Conservation (phyloP, 495 filamentous ascomycete genomes). For the Penicillium macrosclerotiorum region DNA sequence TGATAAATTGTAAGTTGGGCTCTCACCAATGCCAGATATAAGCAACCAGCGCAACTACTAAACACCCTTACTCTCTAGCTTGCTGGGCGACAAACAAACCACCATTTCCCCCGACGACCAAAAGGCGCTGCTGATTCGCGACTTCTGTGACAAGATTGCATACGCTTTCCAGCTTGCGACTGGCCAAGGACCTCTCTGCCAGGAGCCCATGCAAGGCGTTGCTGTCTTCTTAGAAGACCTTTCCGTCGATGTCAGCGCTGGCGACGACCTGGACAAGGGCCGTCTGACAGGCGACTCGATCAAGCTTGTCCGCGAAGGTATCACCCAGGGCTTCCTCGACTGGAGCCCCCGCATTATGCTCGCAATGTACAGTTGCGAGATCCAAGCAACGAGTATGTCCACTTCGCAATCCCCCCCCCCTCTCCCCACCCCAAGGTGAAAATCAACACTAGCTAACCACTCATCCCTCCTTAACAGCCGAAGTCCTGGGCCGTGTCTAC, state of each 20-base stretch:
- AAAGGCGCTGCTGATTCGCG: slow-evolving; percentile 61
- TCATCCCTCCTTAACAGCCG: slow-evolving; percentile 52
- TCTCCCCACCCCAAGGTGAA: neutral
- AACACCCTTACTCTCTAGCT: slow-evolving; percentile 24
- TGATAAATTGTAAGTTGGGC: slow-evolving; percentile 63
- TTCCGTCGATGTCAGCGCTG: slow-evolving; percentile 48
- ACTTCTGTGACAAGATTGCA: slow-evolving; percentile 84
- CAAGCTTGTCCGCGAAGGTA: slow-evolving; percentile 79
- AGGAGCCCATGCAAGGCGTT: slow-evolving; percentile 90
- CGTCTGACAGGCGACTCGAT: slow-evolving; percentile 89
- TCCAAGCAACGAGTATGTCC: slow-evolving; percentile 84
- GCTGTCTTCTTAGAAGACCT: slow-evolving; percentile 89
- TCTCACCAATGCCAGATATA: neutral
- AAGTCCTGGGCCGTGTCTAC: slow-evolving; percentile 94
- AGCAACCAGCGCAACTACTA: neutral
- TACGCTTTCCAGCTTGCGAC: slow-evolving; percentile 96
- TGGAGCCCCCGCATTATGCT: slow-evolving; percentile 92
- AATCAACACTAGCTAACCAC: slow-evolving; percentile 8
- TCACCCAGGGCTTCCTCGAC: slow-evolving; percentile 84
- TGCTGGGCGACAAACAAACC: slow-evolving; percentile 41
- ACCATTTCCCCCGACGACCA: slow-evolving; percentile 27
- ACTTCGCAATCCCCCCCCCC: neutral
- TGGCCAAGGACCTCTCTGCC: slow-evolving; percentile 82
- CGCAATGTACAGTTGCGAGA: slow-evolving; percentile 98
- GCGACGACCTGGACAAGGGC: slow-evolving; percentile 70